Base-by-base conservation (phyloP, 371 early-diverging fungal genomes). In the Mortierella sp. region DNA sequence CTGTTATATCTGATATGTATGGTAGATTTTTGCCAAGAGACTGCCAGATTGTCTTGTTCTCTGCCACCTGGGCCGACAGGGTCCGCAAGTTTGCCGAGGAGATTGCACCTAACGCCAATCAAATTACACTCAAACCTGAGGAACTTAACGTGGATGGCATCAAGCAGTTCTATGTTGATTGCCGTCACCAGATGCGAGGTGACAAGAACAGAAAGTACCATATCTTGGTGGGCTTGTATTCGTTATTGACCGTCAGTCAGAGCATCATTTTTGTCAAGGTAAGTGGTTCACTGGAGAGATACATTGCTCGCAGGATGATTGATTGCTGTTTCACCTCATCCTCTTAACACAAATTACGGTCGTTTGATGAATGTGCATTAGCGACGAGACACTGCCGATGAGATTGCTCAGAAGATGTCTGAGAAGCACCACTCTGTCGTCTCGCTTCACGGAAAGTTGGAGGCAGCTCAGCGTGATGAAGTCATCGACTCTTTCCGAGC, bases 131-230 rank as follows among this genome's bases (percentile, higher is more conserved):
- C 54, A 90, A 92, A 66, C 86, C 89, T 30, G 92, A 95, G 58
- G 98, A 99, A 69, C 82, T 97, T 6, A 94, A 94, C 5, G 98
- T 99, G 19, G 95, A 95, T 26, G 93, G 89, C 2, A 99, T 99
- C 81, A 94, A 94, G 72, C 98, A 99, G 83, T 95, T 95, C 71
- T 98, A 97, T 82, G 93, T 99, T 87, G 96, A 98, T 80, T 94
- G 97, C 78, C 80, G 83, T 24, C 38, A 28, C 14, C 63, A 67
- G 50, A 31, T 47, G 53, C 57, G 49, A 30, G 65, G 45, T 9
- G 83, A 82, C 63, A 87, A 89, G 50, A 84, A 88, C 18, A 92
- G 93, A 74, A 96, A 96, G 81, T 87, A 91, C 42, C 89, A 93
- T 51, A 91, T 94, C 5, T 81, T 99, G 23, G 87, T 87, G 45